Evolutionary conservation across 2,329 filamentous ascomycete species (phyloP).

Genomic region (Penicillium sp.): DNA sequence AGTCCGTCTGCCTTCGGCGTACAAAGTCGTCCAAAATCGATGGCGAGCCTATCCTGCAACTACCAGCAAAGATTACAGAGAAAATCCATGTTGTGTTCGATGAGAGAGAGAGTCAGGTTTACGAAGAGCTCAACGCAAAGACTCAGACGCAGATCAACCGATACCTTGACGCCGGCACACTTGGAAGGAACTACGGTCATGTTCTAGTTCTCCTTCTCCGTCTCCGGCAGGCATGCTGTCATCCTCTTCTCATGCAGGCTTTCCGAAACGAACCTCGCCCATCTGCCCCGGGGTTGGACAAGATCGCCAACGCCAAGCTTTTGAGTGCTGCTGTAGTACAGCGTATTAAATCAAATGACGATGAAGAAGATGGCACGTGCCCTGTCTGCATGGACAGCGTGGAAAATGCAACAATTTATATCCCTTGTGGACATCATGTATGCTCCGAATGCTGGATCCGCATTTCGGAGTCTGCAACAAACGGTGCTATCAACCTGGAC

Average conservation of each 20-base stretch:
- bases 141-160: conserved; percentile 72
- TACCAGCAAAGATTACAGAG: conserved; percentile 65
- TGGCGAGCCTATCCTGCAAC: conserved; percentile 69
- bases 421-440: conserved; percentile 78
- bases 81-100: conserved; percentile 64
- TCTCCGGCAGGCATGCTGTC: conserved; percentile 77
- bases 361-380: conserved; percentile 62
- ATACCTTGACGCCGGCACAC: conserved; percentile 66
- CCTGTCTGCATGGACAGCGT: conserved; percentile 78
- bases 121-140: conserved; percentile 64
- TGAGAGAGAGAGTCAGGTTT: conserved; percentile 64
- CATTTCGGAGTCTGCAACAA: conserved; percentile 58
- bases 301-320: conserved; percentile 62
- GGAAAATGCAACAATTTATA: conserved; percentile 71
- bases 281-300: conserved; percentile 53
- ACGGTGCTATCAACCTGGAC: conserved; percentile 50
- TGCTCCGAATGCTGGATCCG: conserved; percentile 74
- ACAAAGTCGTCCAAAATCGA: conserved; percentile 78
- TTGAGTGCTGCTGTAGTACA: conserved; percentile 61
- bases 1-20: conserved; percentile 76
- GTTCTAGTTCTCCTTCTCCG: conserved; percentile 77
- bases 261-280: conserved; percentile 54
- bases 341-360: conserved; percentile 62
- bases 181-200: conserved; percentile 73
- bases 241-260: conserved; percentile 69